Conservation (phyloP, 352 stramenopile species). For the Phytophthora lateralis region DNA sequence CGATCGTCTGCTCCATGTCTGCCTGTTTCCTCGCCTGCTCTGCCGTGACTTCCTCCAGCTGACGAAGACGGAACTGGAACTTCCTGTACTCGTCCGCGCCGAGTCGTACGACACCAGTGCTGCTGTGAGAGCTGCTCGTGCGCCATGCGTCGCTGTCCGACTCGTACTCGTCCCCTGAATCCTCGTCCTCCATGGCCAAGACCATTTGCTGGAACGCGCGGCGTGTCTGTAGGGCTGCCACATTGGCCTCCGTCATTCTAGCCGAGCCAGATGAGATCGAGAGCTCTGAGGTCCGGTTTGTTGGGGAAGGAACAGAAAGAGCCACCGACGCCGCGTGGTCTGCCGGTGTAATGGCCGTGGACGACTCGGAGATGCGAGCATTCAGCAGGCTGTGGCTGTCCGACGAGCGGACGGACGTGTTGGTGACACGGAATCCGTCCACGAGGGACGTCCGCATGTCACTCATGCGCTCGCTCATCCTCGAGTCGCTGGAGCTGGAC, state of each 20-base stretch:
- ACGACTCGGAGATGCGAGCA: slow-evolving; percentile 37
- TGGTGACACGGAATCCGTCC: slow-evolving; percentile 34
- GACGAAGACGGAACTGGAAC: slow-evolving; percentile 82
- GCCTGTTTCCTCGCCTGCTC: slow-evolving; percentile 77
- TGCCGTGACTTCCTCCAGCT: slow-evolving; percentile 74
- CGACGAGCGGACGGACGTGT: slow-evolving; percentile 31
- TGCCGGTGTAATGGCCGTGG: slow-evolving; percentile 27
- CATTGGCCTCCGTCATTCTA: slow-evolving; percentile 64
- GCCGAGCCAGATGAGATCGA: slow-evolving; percentile 13
- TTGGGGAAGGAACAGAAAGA: neutral
- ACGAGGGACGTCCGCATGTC: slow-evolving; percentile 34
- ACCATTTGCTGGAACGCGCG: slow-evolving; percentile 87
- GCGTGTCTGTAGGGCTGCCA: slow-evolving; percentile 77
- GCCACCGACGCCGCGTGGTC: neutral
- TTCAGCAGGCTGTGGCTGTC: slow-evolving; percentile 32
- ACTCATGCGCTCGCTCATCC: slow-evolving; percentile 38
- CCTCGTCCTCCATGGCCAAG: slow-evolving; percentile 79
- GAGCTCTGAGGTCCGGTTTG: slow-evolving; percentile 13
- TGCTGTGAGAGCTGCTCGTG: slow-evolving; percentile 29
- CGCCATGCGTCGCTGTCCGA: slow-evolving; percentile 47
- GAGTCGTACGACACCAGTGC: slow-evolving; percentile 51
- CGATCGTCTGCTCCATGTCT: slow-evolving; percentile 79
- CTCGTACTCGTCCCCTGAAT: slow-evolving; percentile 66
- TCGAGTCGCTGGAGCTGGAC: slow-evolving; percentile 31
- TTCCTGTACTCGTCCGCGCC: slow-evolving; percentile 79